A percentile compares a stretch with the other conserved stretches of the same genome.
Evolutionary conservation across 352 stramenopile species (phyloP).

Genomic region (Phytophthora fragariaefolia): DNA sequence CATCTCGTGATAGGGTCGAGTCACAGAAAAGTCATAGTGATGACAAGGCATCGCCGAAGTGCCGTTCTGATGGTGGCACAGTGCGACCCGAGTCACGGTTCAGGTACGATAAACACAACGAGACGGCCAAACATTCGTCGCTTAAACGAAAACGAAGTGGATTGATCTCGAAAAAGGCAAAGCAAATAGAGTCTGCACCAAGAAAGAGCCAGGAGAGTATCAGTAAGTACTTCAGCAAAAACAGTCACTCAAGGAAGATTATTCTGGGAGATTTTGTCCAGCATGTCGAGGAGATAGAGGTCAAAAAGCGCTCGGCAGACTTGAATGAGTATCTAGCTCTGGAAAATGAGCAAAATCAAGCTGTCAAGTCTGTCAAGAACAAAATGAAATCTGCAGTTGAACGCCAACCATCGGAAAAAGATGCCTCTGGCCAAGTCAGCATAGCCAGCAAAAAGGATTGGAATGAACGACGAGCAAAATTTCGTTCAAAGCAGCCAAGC

Average conservation of each 20-base stretch:
- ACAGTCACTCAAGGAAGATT: conserved; percentile 25
- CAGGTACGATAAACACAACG: conserved; percentile 15
- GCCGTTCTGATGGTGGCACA: conserved; percentile 6
- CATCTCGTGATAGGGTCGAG: conserved; percentile 8
- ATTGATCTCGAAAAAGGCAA: conserved; percentile 4
- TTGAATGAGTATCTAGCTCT: conserved; percentile 44
- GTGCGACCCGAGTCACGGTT: background rate
- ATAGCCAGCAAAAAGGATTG: conserved; percentile 20
- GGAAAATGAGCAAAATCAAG: conserved; percentile 31
- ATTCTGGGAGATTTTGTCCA: conserved; percentile 37
- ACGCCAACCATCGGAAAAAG: background rate
- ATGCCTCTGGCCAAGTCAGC: conserved; percentile 2
- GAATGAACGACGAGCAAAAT: conserved; percentile 27
- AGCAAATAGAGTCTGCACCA: background rate
- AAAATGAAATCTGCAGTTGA: conserved; percentile 8
- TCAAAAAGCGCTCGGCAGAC: conserved; percentile 24
- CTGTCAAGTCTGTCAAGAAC: conserved; percentile 8
- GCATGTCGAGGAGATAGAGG: conserved; percentile 41
- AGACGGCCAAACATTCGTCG: conserved; percentile 13
- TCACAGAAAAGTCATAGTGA: conserved; percentile 9
- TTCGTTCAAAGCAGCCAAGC: conserved; percentile 17
- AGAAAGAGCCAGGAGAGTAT: conserved; percentile 19
- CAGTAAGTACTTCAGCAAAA: conserved; percentile 35
- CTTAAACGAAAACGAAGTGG: conserved; percentile 31
- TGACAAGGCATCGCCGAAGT: conserved; percentile 12